Percentiles rank a stretch among this genome's conserved stretches.
These are phyloP conservation scores for Plenodomus lindquistii DNA, from an alignment of 2,329 filamentous ascomycete species.

Conservation along the genomic window DNA sequence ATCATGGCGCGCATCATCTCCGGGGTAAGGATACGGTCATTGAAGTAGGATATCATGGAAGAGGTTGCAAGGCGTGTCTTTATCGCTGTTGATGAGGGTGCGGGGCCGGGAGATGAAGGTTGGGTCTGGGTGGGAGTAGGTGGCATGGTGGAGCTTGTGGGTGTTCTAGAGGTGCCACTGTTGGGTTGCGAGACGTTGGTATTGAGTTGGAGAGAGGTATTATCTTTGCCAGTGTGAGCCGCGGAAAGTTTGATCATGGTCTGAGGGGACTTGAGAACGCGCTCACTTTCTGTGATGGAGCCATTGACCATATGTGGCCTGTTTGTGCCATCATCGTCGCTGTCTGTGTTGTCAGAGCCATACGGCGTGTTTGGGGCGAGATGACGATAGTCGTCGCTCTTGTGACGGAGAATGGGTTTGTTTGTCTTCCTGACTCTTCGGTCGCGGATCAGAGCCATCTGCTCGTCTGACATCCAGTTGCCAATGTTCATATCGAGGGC, in stretches of 20 bases:
- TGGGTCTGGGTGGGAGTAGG: constrained; percentile 25
- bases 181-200: constrained; percentile 22
- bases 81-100: constrained; percentile 56
- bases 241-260: constrained; percentile 45
- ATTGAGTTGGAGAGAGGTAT: constrained; percentile 20
- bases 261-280: constrained; percentile 35
- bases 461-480: constrained; percentile 98
- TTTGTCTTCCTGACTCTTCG: constrained; percentile 78
- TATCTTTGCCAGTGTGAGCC: constrained; percentile 43
- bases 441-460: constrained; percentile 92
- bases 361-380: constrained; percentile 80
- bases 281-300: constrained; percentile 21
- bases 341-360: constrained; percentile 74
- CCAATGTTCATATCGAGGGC: constrained; percentile 95
- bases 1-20: constrained; percentile 99
- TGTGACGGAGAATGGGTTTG: constrained; percentile 74
- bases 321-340: constrained; percentile 40
- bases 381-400: constrained; percentile 86
- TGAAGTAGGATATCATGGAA: constrained; percentile 98
- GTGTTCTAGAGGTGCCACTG: constrained; percentile 23
- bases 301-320: constrained; percentile 13
- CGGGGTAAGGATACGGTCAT: constrained; percentile 89
- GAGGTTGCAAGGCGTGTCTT: constrained; percentile 90
- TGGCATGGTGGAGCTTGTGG: constrained; percentile 16
- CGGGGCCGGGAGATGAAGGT: constrained; percentile 31